phyloP scores from a whole-genome alignment of 352 stramenopile genomes.

The Phytophthora sp. region DNA sequence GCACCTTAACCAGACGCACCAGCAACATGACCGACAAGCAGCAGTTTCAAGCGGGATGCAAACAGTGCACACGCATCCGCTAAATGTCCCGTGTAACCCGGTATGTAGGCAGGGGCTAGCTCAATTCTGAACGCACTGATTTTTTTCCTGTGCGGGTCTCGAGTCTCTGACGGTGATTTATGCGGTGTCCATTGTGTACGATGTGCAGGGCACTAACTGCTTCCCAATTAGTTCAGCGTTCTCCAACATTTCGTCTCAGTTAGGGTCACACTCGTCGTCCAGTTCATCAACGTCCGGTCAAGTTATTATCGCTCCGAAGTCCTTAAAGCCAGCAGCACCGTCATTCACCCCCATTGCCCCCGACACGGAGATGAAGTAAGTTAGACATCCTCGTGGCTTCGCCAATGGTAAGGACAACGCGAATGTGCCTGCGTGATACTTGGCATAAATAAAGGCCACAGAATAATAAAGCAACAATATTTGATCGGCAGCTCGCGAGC shows the following conservation, averaged over 20 bases:
- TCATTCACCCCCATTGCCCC: constrained; percentile 30
- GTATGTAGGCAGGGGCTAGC: constrained; percentile 27
- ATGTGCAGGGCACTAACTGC: constrained; percentile 40
- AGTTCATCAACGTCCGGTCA: constrained; percentile 21
- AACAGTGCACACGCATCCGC: constrained; percentile 40
- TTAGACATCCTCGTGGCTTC: constrained; percentile 16
- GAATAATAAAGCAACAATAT: constrained; percentile 38
- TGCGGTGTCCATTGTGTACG: constrained; percentile 3
- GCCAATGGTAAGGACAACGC: neutral
- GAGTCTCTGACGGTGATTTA: constrained; percentile 18
- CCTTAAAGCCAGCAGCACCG: constrained; percentile 22
- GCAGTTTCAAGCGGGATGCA: constrained; percentile 27
- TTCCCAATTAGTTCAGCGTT: constrained; percentile 57
- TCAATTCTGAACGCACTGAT: constrained; percentile 20
- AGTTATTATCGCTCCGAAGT: constrained; percentile 44
- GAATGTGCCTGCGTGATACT: constrained; percentile 21
- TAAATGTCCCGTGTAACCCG: constrained; percentile 41
- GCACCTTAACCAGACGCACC: constrained; percentile 24
- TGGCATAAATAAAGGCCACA: constrained; percentile 12
- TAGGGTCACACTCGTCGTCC: constrained; percentile 23
- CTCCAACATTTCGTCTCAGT: constrained; percentile 33
- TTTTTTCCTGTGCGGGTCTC: constrained; percentile 13
- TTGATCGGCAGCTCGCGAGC: constrained; percentile 16
- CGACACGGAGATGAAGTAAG: constrained; percentile 39
- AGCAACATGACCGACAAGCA: constrained; percentile 27